Evolutionary conservation across 768 basidiomycete genomes (phyloP).

Genomic region (Hericium coralloides): DNA sequence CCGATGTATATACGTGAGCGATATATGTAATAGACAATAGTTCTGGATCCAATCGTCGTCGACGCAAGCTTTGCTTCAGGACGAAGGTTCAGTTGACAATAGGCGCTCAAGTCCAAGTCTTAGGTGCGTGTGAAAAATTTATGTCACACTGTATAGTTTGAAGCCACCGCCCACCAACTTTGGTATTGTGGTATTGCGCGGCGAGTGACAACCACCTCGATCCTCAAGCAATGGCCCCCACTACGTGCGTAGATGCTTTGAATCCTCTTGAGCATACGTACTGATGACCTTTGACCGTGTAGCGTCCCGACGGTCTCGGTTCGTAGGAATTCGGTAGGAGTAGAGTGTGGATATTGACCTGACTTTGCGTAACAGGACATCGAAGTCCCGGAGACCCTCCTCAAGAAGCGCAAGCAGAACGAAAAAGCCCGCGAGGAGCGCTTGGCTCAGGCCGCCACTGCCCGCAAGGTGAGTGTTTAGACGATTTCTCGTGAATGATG

Average conservation of each 20-base stretch:
- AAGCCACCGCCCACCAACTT: conserved; percentile 28
- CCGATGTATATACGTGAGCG: not conserved
- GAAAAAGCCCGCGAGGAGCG: conserved; percentile 95
- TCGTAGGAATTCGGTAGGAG: conserved; percentile 13
- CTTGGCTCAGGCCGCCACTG: conserved; percentile 70
- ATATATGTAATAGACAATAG: not conserved
- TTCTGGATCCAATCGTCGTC: too few species aligned
- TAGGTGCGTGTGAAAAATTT: conserved; percentile 18
- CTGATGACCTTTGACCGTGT: conserved; percentile 4
- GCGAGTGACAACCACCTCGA: conserved; percentile 18
- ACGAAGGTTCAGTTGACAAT: too few species aligned
- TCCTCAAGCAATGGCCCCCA: conserved; percentile 43
- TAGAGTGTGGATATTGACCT: conserved; percentile 2
- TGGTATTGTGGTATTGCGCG: conserved; percentile 11
- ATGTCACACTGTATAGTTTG: conserved; percentile 28
- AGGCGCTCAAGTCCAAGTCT: not conserved
- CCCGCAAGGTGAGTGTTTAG: conserved; percentile 69
- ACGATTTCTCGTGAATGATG: conserved; percentile 51
- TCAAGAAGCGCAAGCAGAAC: conserved; percentile 98
- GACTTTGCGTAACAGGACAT: conserved; percentile 46
- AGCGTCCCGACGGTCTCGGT: conserved; percentile 43
- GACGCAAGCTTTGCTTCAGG: too few species aligned
- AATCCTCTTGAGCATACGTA: not conserved
- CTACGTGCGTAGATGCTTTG: conserved; percentile 35
- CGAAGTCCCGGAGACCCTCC: conserved; percentile 98